Evolutionary conservation across 2,329 filamentous ascomycete species (phyloP), one percentile per base, ranked within the genome.

Genomic region (Colletotrichum sp.): DNA sequence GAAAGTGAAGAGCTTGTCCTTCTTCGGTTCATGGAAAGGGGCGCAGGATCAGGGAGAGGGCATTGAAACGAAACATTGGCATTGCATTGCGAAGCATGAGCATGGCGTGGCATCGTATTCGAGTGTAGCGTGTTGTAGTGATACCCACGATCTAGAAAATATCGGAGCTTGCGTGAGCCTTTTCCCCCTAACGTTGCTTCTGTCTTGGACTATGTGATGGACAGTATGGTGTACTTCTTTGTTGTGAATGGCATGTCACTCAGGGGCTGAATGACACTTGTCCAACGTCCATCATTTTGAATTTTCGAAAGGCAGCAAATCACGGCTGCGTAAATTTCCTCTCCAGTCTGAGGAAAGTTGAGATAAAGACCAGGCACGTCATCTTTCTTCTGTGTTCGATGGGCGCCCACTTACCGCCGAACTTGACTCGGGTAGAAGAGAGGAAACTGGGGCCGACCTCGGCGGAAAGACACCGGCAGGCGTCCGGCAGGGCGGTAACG

Each of bases 71-170:
- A n/a, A 15, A 24, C 18, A 32, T 32, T 57, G 18, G 48, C 66
- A 61, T 52, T 16, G 64, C 39, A 52, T 67, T 28, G 64, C 39
- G 18, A 32, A n/a, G 65, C 65, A 65, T 65, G 15, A 21, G 71
- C 67, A 74, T 67, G 30, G 69, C 69, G 39, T 60, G 21, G 71
- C 71, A 70, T 57, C 10, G 60, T 61, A 43, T 59, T 26, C 39
- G 48, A 18, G 63, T 32, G 43, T 69, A 28, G 59, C 71, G 59
- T 68, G 28, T 71, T 60, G 60, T 32, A 75, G 60, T 30, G 72
- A 75, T 75, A 75, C 72, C 61, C 61, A 28, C 36, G 72, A 71
- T 59, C 39, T 74, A 71, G 59, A 60, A 21, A 24, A 63, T 32
- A 63, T 34, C 43, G 43, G 43, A 60, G 57, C 57, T 60, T 60